Evolutionary conservation across 2,329 filamentous ascomycete genomes (phyloP), one percentile per base, ranked within the genome.

Genomic region (Talaromyces funiculosus): DNA sequence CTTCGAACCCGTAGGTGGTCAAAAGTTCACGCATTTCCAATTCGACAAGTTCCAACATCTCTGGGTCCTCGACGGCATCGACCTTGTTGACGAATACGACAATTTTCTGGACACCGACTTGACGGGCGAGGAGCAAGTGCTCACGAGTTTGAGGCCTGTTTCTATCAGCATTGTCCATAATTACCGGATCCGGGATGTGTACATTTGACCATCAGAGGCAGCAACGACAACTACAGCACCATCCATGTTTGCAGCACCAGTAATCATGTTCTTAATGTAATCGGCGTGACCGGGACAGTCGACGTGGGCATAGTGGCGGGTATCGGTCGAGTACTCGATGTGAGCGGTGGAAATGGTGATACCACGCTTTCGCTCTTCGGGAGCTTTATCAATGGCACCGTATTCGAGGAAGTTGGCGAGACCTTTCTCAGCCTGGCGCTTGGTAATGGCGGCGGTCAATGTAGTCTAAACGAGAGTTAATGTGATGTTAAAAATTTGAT

Each of bases 221-320:
- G 95, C 95, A 71, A 99, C 95, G 68, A 99, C 94, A 72, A 99
- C 97, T 75, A 99, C 93, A 72, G 94, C 93, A 72, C 94, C 94
- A 72, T 99, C 94, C 94, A 99, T 99, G 84, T 92, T 96, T 72
- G 95, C 93, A 65, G 94, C 92, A 87, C 94, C 94, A 68, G 94
- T 99, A 78, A 99, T 99, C 94, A 99, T 99, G 88, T 99, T 99
- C 87, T 99, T 99, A 84, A 99, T 97, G 85, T 99, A 99, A 91
- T 99, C 94, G 80, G 94, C 94, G 88, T 99, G 94, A 80, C 94
- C 94, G 62, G 94, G 94, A 81, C 94, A 99, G 86, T 99, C 94
- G 82, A 99, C 94, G 86, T 99, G 94, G 72, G 94, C 94, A 82
- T 99, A 99, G 83, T 99, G 94, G 74, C 94, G 89, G 75, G 83